A percentile compares a stretch with the other conserved stretches of the same genome.
Conservation (phyloP, 1,139 yeast species). For the Hyphopichia wangnamkhiaoensis region DNA sequence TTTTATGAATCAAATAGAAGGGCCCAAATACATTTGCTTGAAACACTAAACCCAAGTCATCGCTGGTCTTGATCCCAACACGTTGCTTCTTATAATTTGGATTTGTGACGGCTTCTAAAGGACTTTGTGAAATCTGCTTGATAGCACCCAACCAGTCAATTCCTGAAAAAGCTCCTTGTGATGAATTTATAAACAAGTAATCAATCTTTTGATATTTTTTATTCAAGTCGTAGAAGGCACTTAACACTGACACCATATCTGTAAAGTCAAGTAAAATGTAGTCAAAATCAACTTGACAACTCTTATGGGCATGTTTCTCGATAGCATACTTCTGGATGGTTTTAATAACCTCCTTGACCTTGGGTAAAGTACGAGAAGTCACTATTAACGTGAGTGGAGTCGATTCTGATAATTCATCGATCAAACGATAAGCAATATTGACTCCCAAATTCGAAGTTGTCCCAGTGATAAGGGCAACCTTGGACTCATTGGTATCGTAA, state of each 20-base stretch:
- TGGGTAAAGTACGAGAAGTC: constrained; percentile 85
- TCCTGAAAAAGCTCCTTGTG: constrained; percentile 84
- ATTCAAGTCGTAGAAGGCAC: constrained; percentile 70
- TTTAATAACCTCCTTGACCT: constrained; percentile 75
- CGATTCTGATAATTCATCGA: constrained; percentile 56
- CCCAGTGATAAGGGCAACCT: constrained; percentile 48
- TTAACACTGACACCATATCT: constrained; percentile 82
- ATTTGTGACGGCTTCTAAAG: constrained; percentile 78
- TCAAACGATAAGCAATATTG: constrained; percentile 76
- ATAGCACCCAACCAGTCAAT: constrained; percentile 82
- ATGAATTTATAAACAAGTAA: constrained; percentile 82
- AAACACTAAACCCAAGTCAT: constrained; percentile 81
- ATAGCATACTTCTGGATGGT: constrained; percentile 55
- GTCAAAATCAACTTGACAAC: constrained; percentile 74
- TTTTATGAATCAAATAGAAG: constrained; percentile 70
- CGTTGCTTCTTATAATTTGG: constrained; percentile 83
- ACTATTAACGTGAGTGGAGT: constrained; percentile 73
- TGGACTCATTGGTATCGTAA: constrained; percentile 17
- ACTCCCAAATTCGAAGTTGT: constrained; percentile 76
- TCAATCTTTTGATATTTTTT: constrained; percentile 68
- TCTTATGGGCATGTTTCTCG: constrained; percentile 32
- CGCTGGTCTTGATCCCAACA: constrained; percentile 69
- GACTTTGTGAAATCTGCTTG: constrained; percentile 61
- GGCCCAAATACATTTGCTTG: constrained; percentile 97
- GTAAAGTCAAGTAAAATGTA: constrained; percentile 84